Base-by-base conservation (phyloP, 2,329 filamentous ascomycete species). In the Hypoxylon sp. region DNA sequence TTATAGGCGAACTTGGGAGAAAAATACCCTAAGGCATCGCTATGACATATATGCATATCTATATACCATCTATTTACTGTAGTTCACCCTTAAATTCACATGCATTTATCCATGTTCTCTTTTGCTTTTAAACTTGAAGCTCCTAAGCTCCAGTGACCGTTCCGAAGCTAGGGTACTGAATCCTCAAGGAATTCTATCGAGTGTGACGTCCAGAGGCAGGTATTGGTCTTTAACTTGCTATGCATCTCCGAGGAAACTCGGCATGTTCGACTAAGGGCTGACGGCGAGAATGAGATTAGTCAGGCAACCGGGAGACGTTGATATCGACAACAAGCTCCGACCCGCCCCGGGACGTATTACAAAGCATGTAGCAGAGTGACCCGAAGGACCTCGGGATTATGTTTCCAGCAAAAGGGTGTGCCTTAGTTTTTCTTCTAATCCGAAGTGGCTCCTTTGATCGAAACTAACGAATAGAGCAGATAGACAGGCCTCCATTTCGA, bases 1-100 rank as follows among this genome's bases (percentile, higher is more conserved):
- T 10, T 48, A 6, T 17, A 37, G 31, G 11, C 26, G n/a, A 48
- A 53, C 22, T 17, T 51, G 29, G 51, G n/a, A 29, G 19, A 26
- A n/a, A 26, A 44, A 24, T 22, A 33, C n/a, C 19, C 39, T 29
- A 29, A 19, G 31, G 26, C 26, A 52, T 48, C 17, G 31, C 46
- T 44, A 63, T 17, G 22, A 54, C 50, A 64, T 67, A 66, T 57
- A 44, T 44, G 17, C 39, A 44, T 44, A 44, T n/a, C 39, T 44
- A 44, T 44, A 70, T 54, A 69, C 22, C 37, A 61, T 65, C 37
- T 53, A 69, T 69, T 47, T 33, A 46, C 44, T 35, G 17, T 60
- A 65, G 17, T 65, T 58, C 39, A n/a, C 39, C 39, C 44, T 47
- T 14, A 42, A 50, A 37, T 53, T 42, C 33, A 50, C 37, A 44